Evolutionary conservation across 805 yeast genomes (phyloP), one percentile per base, ranked within the genome.

Genomic region (Candida chilensis): DNA sequence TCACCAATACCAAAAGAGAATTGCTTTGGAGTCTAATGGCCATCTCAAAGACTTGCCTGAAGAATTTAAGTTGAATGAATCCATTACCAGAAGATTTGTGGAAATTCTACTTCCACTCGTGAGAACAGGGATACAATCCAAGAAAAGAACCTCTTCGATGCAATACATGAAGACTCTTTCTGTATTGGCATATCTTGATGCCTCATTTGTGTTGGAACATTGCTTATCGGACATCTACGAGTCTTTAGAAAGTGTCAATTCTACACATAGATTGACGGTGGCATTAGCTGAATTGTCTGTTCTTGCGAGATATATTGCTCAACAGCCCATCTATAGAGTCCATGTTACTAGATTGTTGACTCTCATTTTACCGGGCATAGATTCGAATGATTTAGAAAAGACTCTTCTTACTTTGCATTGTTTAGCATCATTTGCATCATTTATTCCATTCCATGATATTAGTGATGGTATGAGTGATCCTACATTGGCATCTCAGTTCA

Each of bases 341-440:
- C 98, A 92, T 44, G 57, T 86, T 9, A 74, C 94, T 0, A 71
- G 94, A 32, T 59, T 92, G 11, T 48, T 88, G 24, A 71, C 77
- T 17, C 64, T 85, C 50, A 58, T 78, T 2, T 50, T 87, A 5
- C 83, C 87, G 0, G 95, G 92, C 18, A 75, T 92, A 17, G 97
- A 92, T 48, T 72, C 88, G 1, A 92, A 88, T 48, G 98, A 92
- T 51, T 64, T 86, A 29, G 65, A 63, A 10, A 73, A 88, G 46
- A 78, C 95, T 0, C 63, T 76, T 11, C 67, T 74, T 30, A 70
- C 94, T 0, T 54, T 88, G 24, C 71, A 77, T 34, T 67, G 82
- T 13, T 67, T 92, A 32, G 79, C 84, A 8, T 64, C 84, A 0
- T 70, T 79, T 16, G 78, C 86, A 1, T 62, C 80, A 5, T 79